These are phyloP conservation scores for Rhodotorula sp. DNA, from an alignment of 1,284 basidiomycete species.

Conservation along the genomic window DNA sequence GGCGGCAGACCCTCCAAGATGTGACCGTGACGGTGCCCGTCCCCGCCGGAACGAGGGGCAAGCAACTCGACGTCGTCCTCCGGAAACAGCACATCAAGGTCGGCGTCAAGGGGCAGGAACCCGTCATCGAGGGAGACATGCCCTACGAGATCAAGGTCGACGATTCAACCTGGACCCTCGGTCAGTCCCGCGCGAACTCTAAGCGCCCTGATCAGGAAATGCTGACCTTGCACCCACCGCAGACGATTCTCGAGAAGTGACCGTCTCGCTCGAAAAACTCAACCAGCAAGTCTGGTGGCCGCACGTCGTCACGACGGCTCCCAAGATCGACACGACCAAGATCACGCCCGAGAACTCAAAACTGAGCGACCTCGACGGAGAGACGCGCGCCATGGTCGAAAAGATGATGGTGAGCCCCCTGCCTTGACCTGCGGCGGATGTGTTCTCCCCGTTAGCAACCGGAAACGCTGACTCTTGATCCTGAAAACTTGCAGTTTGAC, in stretches of 20 bases:
- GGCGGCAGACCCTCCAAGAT: constrained; percentile 86
- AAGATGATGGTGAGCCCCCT: constrained; percentile 94
- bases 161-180: constrained; percentile 94
- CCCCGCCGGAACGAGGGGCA: constrained; percentile 78
- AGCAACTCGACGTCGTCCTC: constrained; percentile 71
- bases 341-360: constrained; percentile 95
- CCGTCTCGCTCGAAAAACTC: constrained; percentile 81
- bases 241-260: constrained; percentile 76
- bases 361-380: constrained; percentile 89
- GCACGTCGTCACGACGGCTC: constrained; percentile 89
- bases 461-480: not conserved
- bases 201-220: too few relatives aligned
- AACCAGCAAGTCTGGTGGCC: constrained; percentile 95
- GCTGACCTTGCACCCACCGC: too few relatives aligned
- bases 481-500: constrained; percentile 68
- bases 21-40: constrained; percentile 80
- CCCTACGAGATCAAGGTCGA: constrained; percentile 92
- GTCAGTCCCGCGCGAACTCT: too few relatives aligned
- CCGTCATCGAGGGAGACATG: constrained; percentile 84
- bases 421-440: constrained; percentile 4
- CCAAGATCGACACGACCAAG: constrained; percentile 95
- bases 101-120: constrained; percentile 78
- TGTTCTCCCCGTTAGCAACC: too few relatives aligned
- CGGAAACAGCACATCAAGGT: constrained; percentile 78
- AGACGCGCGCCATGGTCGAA: constrained; percentile 96